Conservation (phyloP, 768 basidiomycete species). For the Termitomyces sp. region DNA sequence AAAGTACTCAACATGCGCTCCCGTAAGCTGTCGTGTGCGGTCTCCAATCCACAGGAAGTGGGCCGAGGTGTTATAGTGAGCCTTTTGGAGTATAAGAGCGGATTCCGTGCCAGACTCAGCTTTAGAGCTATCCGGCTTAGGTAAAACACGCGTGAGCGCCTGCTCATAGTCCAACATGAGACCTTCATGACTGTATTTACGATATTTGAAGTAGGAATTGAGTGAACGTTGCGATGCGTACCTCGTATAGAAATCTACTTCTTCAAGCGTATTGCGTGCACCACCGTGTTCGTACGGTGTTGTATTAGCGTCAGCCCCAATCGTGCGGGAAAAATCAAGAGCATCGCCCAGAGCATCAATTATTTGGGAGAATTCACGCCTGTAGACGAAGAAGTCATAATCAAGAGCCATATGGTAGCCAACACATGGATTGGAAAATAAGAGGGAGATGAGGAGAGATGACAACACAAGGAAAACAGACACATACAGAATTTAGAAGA, state of each 20-base stretch:
- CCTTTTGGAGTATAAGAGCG: conserved; percentile 20
- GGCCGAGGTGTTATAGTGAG: conserved; percentile 85
- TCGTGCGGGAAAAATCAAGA: conserved; percentile 87
- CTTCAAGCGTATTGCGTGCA: conserved; percentile 65
- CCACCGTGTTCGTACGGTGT: conserved; percentile 69
- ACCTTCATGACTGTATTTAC: conserved; percentile 72
- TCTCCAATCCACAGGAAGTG: conserved; percentile 99
- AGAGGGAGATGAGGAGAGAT: neutral
- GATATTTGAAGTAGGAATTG: neutral
- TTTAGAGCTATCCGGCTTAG: conserved; percentile 24
- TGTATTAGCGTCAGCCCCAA: conserved; percentile 56
- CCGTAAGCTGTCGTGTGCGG: conserved; percentile 84
- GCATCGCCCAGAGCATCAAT: conserved; percentile 84
- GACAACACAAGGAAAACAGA: neutral
- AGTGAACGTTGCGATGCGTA: conserved; percentile 18
- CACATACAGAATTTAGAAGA: neutral
- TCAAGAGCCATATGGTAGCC: neutral
- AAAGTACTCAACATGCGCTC: conserved; percentile 96
- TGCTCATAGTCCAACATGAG: conserved; percentile 91
- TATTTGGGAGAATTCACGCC: conserved; percentile 81
- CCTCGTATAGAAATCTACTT: conserved; percentile 95
- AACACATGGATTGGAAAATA: neutral
- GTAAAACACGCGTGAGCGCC: conserved; percentile 74
- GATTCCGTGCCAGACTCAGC: neutral
- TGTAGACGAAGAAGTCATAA: conserved; percentile 19